phyloP scores from a whole-genome alignment of 768 basidiomycete genomes.

The Pleurotus tuber-regium region DNA sequence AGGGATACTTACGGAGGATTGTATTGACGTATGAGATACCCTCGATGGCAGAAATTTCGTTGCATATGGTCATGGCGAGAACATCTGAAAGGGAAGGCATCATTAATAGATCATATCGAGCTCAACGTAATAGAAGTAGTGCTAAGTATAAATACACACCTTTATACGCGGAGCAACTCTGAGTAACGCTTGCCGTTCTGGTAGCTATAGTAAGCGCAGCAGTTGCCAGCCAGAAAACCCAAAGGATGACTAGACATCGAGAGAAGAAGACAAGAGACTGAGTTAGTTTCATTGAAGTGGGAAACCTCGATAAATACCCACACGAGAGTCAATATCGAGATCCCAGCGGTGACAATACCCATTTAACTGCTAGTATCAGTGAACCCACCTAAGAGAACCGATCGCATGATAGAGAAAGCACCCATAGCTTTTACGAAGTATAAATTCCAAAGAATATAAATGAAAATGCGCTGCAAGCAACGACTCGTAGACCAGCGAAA shows the following conservation, averaged over 20 bases:
- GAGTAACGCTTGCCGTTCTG: background rate
- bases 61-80: background rate
- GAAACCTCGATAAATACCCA: background rate
- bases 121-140: too few relatives aligned
- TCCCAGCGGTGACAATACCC: background rate
- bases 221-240: background rate
- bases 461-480: background rate
- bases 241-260: background rate
- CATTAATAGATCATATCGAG: too few relatives aligned
- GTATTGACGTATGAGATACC: background rate
- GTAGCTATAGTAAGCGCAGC: background rate
- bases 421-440: background rate
- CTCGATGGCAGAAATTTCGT: background rate
- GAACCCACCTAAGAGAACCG: background rate
- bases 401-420: background rate
- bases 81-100: background rate
- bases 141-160: background rate
- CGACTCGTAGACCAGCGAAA: too few relatives aligned
- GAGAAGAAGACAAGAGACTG: background rate
- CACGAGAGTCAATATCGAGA: background rate
- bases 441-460: background rate
- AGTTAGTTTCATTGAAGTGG: too few relatives aligned
- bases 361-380: background rate
- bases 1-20: background rate
- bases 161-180: background rate